Percentiles rank a stretch among this genome's conserved stretches.
These are phyloP conservation scores for Aspergillus coremiiformis DNA, from an alignment of 495 filamentous ascomycete species.

Conservation along the genomic window DNA sequence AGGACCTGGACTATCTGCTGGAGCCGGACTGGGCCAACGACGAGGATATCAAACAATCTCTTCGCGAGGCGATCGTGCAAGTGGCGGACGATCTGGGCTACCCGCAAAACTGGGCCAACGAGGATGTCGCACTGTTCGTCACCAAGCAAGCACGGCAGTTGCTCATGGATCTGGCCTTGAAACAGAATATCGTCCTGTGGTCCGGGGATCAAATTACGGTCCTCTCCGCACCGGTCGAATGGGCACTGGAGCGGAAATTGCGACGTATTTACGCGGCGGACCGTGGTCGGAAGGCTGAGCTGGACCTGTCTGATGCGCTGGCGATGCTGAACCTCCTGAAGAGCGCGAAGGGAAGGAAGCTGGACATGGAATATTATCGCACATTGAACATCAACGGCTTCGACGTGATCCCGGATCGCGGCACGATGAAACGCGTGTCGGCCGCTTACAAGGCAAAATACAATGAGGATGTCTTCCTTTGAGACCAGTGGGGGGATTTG, in stretches of 20 bases:
- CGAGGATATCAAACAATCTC: constrained; percentile 18
- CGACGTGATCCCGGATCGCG: constrained; percentile 19
- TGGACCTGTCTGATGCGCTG: constrained; percentile 24
- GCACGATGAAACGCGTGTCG: constrained; percentile 22
- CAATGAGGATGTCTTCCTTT: constrained; percentile 15
- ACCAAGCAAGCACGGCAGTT: constrained; percentile 10
- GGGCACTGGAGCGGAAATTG: constrained; percentile 29
- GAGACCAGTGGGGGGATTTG: too few species aligned
- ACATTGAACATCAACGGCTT: constrained; percentile 22
- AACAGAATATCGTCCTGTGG: constrained; percentile 24
- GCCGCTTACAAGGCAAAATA: constrained; percentile 16
- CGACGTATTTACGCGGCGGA: constrained; percentile 19
- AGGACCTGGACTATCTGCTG: constrained; percentile 27
- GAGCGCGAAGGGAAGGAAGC: constrained; percentile 12
- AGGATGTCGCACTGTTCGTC: constrained; percentile 26
- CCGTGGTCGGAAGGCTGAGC: constrained; percentile 12
- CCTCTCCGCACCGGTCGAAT: constrained; percentile 27
- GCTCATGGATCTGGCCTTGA: constrained; percentile 19
- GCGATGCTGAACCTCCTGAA: constrained; percentile 21
- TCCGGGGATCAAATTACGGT: constrained; percentile 16
- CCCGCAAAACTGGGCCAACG: constrained; percentile 23
- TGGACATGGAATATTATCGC: constrained; percentile 20
- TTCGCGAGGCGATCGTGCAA: constrained; percentile 13
- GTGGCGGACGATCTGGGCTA: constrained; percentile 14
- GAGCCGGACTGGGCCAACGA: constrained; percentile 23